These are phyloP conservation scores for Boletellus deceptivus DNA, from an alignment of 1,284 basidiomycete genomes.

Conservation along the genomic window DNA sequence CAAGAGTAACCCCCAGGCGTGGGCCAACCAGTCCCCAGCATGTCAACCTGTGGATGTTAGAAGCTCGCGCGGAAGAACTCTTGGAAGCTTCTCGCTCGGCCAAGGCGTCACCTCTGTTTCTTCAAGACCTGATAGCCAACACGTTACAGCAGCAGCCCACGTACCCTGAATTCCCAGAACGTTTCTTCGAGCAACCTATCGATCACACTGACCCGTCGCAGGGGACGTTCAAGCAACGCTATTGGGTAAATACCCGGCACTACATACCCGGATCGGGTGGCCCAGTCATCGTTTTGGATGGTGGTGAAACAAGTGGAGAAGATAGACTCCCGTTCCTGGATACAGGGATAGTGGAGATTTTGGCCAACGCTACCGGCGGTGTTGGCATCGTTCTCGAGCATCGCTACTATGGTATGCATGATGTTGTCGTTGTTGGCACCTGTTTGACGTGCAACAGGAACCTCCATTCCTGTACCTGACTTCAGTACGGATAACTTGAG, in stretches of 20 bases:
- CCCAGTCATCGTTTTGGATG: constrained; percentile 81
- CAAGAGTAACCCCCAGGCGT: constrained; percentile 13
- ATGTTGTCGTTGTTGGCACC: constrained; percentile 7
- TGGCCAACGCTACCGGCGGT: constrained; percentile 81
- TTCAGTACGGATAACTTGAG: constrained; percentile 80
- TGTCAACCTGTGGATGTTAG: constrained; percentile 44
- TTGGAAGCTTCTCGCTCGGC: constrained; percentile 8
- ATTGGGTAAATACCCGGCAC: constrained; percentile 87
- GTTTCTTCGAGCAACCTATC: constrained; percentile 81
- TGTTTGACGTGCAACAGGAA: constrained; percentile 47
- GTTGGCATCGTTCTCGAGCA: constrained; percentile 90
- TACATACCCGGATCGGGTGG: constrained; percentile 71
- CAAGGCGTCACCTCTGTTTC: constrained; percentile 15
- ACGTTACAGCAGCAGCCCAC: not conserved
- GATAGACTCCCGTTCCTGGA: constrained; percentile 69
- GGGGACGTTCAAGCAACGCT: constrained; percentile 69
- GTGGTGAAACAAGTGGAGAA: constrained; percentile 81
- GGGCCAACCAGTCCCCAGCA: constrained; percentile 35
- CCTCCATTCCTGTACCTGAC: constrained; percentile 76
- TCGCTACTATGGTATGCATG: constrained; percentile 69
- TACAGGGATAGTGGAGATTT: constrained; percentile 84
- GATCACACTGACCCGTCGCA: constrained; percentile 68
- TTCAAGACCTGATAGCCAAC: constrained; percentile 19
- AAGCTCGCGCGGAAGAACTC: constrained; percentile 18
- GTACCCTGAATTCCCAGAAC: constrained; percentile 47